Conservation (phyloP, 1,139 yeast species). For the Magnusiomyces sp. region DNA sequence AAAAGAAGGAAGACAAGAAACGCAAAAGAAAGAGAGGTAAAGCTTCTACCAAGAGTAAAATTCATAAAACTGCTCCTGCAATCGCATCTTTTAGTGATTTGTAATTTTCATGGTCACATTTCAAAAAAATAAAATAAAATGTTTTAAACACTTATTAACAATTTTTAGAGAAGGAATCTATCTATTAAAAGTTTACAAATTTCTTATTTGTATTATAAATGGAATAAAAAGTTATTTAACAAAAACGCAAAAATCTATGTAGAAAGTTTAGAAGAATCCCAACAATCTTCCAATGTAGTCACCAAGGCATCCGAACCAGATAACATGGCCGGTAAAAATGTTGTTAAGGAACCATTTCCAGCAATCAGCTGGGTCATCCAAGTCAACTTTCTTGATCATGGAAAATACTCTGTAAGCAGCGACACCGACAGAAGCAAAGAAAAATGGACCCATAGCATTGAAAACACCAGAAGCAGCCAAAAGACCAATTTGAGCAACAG, state of each 20-base stretch:
- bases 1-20: conserved; percentile 30
- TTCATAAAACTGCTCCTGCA: background rate
- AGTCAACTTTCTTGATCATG: conserved; percentile 63
- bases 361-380: conserved; percentile 72
- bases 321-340: conserved; percentile 69
- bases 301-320: conserved; percentile 66
- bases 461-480: conserved; percentile 67
- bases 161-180: background rate
- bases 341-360: conserved; percentile 74
- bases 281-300: conserved; percentile 55
- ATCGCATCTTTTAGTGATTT: conserved; percentile 14
- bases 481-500: conserved; percentile 57
- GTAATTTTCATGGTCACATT: background rate
- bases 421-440: conserved; percentile 50
- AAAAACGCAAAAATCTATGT: background rate
- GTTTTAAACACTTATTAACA: background rate
- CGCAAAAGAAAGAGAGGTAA: conserved; percentile 13
- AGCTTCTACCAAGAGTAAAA: conserved; percentile 1
- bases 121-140: background rate
- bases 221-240: background rate
- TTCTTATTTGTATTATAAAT: background rate
- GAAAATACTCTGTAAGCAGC: conserved; percentile 61
- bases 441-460: conserved; percentile 84
- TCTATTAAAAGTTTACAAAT: background rate
- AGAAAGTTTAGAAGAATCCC: conserved; percentile 34